Evolutionary conservation across 1,139 yeast species (phyloP), one percentile per base, ranked within the genome.

Genomic region (Pichia sp.): DNA sequence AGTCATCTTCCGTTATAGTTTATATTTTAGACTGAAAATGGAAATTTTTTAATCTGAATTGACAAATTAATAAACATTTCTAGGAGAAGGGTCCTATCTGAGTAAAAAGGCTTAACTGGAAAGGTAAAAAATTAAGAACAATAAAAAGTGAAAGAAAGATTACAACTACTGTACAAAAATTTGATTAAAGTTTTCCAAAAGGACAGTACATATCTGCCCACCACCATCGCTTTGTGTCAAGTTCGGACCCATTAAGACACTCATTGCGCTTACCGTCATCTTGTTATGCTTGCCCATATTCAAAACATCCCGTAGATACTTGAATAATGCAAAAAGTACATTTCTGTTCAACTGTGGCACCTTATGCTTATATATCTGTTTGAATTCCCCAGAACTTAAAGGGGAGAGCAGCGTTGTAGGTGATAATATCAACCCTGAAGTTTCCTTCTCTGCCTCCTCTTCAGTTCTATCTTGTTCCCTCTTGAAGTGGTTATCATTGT

Each of bases 211-310:
- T 8, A 68, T 65, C 49, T 67, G 68, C 52, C 67, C 67, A 10
- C 68, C 69, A 26, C 70, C 68, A 48, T 64, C 69, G 47, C 62
- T 63, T 8, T 67, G 66, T 10, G 70, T 65, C 40, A 67, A 53
- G 45, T 70, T 70, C 4, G 71, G 72, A 1, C 70, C 68, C 64
- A 70, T 67, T 50, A 70, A 59, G 50, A 69, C 70, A 43, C 68
- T 62, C 55, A 70, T 58, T 15, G 71, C 70, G 50, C 65, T 63
- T n/a, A 68, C 65, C 59, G 85, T 87, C 99, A 93, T 93, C 69
- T 90, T 84, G 72, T 93, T 93, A 58, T 75, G 71, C 32, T 80
- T 80, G 59, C 77, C 78, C 64, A 87, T 81, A 44, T 80, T 77
- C 52, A 87, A 79, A 49, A 92, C 87, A 60, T 81, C 79, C 44